These are phyloP conservation scores for Yamadazyma trypodendri DNA, from an alignment of 1,139 yeast genomes.

Conservation along the genomic window DNA sequence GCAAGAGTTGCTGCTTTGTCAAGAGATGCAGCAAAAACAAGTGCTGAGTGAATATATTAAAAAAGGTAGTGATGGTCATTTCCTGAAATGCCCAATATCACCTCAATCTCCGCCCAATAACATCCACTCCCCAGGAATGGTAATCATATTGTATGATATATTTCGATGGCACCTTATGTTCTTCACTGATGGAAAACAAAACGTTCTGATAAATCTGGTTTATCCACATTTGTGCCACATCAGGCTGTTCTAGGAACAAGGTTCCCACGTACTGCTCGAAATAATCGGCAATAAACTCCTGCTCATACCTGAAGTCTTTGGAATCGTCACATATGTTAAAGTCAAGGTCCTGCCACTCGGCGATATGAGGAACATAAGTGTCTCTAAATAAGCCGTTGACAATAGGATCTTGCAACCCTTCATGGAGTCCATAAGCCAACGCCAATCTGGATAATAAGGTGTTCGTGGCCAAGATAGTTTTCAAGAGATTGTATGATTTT, in stretches of 20 bases:
- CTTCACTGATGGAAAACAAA: constrained; percentile 27
- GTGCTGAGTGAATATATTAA: too few relatives aligned
- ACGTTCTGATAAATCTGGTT: constrained; percentile 32
- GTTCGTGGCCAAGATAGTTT: constrained; percentile 40
- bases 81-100: constrained; percentile 5
- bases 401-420: constrained; percentile 33
- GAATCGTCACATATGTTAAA: constrained; percentile 19
- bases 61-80: not conserved
- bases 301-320: constrained; percentile 31
- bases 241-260: constrained; percentile 39
- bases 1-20: too few relatives aligned
- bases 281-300: constrained; percentile 45
- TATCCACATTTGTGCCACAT: constrained; percentile 36
- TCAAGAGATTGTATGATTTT: constrained; percentile 29
- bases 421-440: constrained; percentile 35
- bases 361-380: constrained; percentile 25
- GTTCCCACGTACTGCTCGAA: constrained; percentile 49
- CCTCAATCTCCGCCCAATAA: constrained; percentile 21
- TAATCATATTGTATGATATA: constrained; percentile 20
- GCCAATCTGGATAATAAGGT: constrained; percentile 40
- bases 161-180: constrained; percentile 15
- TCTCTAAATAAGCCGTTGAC: constrained; percentile 19
- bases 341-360: constrained; percentile 20
- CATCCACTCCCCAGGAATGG: constrained; percentile 27
- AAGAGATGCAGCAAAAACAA: too few relatives aligned